Percentiles rank a stretch among this genome's conserved stretches.
Evolutionary conservation across 2,329 filamentous ascomycete genomes (phyloP).

Genomic region (Dothideomycetidae sp.): DNA sequence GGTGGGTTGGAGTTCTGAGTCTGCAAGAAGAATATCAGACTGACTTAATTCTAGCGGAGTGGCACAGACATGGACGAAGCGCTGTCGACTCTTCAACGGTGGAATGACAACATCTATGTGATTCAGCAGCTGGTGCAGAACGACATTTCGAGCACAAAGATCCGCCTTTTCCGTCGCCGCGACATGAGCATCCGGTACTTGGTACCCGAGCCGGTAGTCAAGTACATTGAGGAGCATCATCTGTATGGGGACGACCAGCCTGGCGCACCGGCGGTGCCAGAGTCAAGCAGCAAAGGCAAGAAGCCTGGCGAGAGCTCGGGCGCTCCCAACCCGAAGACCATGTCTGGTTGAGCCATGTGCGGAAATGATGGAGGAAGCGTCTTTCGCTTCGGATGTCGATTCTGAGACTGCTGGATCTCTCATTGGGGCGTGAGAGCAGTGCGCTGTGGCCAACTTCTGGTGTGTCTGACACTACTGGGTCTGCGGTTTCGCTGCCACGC

Average conservation of each 20-base stretch:
- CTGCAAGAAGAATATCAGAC: slow-evolving; percentile 34
- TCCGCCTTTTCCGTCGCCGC: slow-evolving; percentile 63
- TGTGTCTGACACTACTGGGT: too few relatives aligned
- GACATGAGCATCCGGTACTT: slow-evolving; percentile 71
- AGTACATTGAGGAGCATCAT: slow-evolving; percentile 29
- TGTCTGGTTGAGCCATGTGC: background rate
- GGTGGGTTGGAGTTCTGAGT: slow-evolving; percentile 15
- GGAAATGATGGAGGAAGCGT: too few relatives aligned
- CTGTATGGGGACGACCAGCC: slow-evolving; percentile 25
- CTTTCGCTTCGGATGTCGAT: too few relatives aligned
- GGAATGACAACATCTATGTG: slow-evolving; percentile 74
- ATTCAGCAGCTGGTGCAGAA: slow-evolving; percentile 81
- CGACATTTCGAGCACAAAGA: slow-evolving; percentile 69
- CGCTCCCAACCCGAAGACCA: slow-evolving; percentile 8
- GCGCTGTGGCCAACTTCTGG: too few relatives aligned
- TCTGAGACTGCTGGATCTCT: too few relatives aligned
- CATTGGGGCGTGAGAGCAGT: too few relatives aligned
- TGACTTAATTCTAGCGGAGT: slow-evolving; percentile 70
- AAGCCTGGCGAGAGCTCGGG: slow-evolving; percentile 20
- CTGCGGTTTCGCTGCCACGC: too few relatives aligned
- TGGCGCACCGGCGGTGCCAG: slow-evolving; percentile 14
- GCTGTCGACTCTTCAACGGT: slow-evolving; percentile 64
- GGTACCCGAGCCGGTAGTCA: slow-evolving; percentile 59
- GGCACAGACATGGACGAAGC: slow-evolving; percentile 85
- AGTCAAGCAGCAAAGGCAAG: slow-evolving; percentile 18